phyloP scores from a whole-genome alignment of 2,329 filamentous ascomycete species.

The Neonectria punicea region DNA sequence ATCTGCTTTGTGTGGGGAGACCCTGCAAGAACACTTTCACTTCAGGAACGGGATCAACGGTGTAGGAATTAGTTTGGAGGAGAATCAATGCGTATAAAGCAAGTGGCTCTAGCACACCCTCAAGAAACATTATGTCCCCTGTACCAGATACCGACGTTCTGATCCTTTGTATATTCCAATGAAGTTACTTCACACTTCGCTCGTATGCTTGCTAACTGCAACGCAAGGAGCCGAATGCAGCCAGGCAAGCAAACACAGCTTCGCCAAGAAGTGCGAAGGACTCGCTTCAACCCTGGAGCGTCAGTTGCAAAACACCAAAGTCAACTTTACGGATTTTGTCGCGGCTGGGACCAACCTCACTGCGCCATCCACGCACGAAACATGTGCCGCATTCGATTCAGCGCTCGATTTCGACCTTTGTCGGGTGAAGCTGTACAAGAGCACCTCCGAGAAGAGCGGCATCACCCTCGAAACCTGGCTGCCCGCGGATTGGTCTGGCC shows the following conservation, averaged over 20 bases:
- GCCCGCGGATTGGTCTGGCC: constrained; percentile 54
- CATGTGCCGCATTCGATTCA: constrained; percentile 46
- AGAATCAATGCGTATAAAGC: neutral
- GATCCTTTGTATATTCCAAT: neutral
- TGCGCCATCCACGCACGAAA: constrained; percentile 50
- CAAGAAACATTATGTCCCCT: no score
- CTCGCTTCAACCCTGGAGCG: neutral
- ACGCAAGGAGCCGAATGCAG: constrained; percentile 4
- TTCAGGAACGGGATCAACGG: neutral
- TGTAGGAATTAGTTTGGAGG: neutral
- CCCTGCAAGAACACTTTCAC: neutral
- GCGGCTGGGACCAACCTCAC: constrained; percentile 15
- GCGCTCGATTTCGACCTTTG: constrained; percentile 34
- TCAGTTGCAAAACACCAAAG: constrained; percentile 11
- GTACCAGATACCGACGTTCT: neutral
- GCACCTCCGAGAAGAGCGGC: constrained; percentile 53
- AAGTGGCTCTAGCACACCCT: neutral
- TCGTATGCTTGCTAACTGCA: constrained; percentile 3
- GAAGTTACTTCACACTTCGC: constrained; percentile 8
- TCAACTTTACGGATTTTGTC: constrained; percentile 19
- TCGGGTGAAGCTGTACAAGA: constrained; percentile 24
- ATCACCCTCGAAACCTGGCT: constrained; percentile 61
- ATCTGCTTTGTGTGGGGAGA: neutral
- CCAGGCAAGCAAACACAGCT: neutral
- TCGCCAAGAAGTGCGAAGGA: constrained; percentile 12